A percentile compares a stretch with the other conserved stretches of the same genome.
phyloP scores from a whole-genome alignment of 2,329 filamentous ascomycete species.

The Sclerotinia spermophila region DNA sequence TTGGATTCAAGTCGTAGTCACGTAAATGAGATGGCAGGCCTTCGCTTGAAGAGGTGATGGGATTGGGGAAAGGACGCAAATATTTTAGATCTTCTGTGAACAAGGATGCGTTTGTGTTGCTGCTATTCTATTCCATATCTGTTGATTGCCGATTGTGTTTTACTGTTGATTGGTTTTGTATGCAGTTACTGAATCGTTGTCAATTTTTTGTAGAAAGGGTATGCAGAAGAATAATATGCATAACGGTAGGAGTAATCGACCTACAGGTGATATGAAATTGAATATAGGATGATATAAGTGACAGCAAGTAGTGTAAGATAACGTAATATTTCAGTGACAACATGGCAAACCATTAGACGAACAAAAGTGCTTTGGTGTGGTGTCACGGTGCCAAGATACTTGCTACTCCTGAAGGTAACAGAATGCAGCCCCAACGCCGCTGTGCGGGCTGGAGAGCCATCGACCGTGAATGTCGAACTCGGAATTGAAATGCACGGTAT shows the following conservation, averaged over 20 bases:
- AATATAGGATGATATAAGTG: accelerated
- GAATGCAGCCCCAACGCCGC: neutral
- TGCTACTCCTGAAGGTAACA: too few relatives aligned
- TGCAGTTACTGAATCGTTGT: neutral
- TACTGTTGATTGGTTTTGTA: neutral
- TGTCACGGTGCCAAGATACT: too few relatives aligned
- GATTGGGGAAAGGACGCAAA: too few relatives aligned
- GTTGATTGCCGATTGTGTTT: too few relatives aligned
- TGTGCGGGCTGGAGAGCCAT: neutral
- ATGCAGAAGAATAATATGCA: too few relatives aligned
- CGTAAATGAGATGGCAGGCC: too few relatives aligned
- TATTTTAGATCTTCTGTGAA: too few relatives aligned
- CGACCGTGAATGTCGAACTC: neutral
- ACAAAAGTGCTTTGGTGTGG: too few relatives aligned
- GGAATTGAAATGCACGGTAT: neutral
- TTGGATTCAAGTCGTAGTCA: too few relatives aligned
- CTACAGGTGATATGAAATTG: neutral
- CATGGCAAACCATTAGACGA: accelerated
- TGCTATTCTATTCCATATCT: too few relatives aligned
- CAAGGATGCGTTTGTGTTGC: too few relatives aligned
- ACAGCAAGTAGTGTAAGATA: neutral
- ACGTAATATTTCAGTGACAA: neutral
- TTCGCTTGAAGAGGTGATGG: too few relatives aligned
- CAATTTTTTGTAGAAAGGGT: neutral
- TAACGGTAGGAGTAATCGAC: neutral